Conservation (phyloP, 805 yeast genomes). For the Debaryomyces maramus region DNA sequence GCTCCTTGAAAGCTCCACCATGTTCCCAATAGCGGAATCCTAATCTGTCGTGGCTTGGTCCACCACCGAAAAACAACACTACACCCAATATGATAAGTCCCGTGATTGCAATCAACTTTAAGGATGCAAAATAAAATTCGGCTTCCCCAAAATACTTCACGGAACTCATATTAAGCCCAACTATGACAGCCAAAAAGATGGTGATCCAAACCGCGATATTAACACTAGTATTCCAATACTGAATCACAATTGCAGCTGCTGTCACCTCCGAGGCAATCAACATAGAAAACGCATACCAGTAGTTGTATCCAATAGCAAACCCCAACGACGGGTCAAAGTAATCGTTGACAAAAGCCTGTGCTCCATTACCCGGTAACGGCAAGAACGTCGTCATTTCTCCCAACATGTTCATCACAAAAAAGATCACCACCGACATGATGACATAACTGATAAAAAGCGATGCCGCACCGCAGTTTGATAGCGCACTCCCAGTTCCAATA, state of each 20-base stretch:
- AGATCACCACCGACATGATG: constrained; percentile 25
- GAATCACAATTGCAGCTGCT: constrained; percentile 34
- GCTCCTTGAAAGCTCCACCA: constrained; percentile 39
- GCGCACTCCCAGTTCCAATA: constrained; percentile 62
- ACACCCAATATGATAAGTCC: constrained; percentile 35
- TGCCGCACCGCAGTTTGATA: constrained; percentile 64
- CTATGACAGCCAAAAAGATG: constrained; percentile 26
- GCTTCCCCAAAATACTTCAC: constrained; percentile 38
- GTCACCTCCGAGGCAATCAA: constrained; percentile 37
- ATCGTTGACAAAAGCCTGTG: constrained; percentile 30
- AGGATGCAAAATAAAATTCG: constrained; percentile 35
- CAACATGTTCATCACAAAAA: constrained; percentile 31
- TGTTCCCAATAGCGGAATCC: constrained; percentile 48
- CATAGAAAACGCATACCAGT: constrained; percentile 34
- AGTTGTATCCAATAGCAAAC: constrained; percentile 35
- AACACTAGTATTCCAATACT: constrained; percentile 31
- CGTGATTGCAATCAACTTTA: constrained; percentile 31
- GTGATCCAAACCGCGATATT: constrained; percentile 42
- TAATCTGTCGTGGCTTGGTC: constrained; percentile 37
- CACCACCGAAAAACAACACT: constrained; percentile 40
- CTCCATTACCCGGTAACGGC: constrained; percentile 36
- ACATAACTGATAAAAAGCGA: constrained; percentile 47
- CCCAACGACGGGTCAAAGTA: constrained; percentile 31
- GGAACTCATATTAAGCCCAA: constrained; percentile 27
- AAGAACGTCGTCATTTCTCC: constrained; percentile 35